Percentiles rank a stretch among this genome's conserved stretches.
These are phyloP conservation scores for Pugionium dolabratum DNA, from an alignment of 345 rosid species.

Conservation along the genomic window DNA sequence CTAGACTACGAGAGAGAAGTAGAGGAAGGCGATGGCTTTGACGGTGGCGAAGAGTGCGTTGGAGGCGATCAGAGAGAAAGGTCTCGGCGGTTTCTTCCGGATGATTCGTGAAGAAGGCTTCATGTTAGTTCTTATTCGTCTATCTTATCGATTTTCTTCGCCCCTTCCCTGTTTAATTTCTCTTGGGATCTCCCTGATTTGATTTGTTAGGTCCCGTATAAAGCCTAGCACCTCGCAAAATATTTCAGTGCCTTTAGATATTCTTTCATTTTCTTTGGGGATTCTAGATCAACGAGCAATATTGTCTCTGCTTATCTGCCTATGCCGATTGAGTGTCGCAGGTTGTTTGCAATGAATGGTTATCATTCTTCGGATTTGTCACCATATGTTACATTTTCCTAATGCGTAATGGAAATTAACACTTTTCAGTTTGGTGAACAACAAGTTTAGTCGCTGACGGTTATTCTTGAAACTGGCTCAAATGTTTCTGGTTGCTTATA, in stretches of 20 bases:
- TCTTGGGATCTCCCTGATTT: conserved; percentile 24
- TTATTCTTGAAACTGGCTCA: conserved; percentile 16
- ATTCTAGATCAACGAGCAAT: conserved; percentile 12
- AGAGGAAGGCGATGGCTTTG: conserved; percentile 63
- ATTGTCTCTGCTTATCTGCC: conserved; percentile 8
- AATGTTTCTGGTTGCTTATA: conserved; percentile 1
- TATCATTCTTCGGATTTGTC: conserved; percentile 9
- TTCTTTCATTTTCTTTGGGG: not conserved
- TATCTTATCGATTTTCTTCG: not conserved
- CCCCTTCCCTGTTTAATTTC: conserved; percentile 4
- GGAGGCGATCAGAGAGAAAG: conserved; percentile 71
- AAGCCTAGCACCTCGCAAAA: not conserved
- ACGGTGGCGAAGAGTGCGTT: conserved; percentile 66
- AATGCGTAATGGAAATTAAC: not conserved
- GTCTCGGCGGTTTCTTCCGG: conserved; percentile 61
- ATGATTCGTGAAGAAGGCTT: conserved; percentile 79
- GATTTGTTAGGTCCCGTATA: conserved; percentile 20
- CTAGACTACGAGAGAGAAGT: conserved; percentile 14
- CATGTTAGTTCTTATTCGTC: conserved; percentile 44
- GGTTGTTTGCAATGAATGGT: conserved; percentile 6
- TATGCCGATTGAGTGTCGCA: not conserved
- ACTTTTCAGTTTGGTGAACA: not conserved
- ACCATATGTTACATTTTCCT: not conserved
- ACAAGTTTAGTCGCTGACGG: conserved; percentile 6
- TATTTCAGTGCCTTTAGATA: not conserved